Evolutionary conservation across 208 protist genomes (phyloP).

Genomic region (Spongospora subterranea): DNA sequence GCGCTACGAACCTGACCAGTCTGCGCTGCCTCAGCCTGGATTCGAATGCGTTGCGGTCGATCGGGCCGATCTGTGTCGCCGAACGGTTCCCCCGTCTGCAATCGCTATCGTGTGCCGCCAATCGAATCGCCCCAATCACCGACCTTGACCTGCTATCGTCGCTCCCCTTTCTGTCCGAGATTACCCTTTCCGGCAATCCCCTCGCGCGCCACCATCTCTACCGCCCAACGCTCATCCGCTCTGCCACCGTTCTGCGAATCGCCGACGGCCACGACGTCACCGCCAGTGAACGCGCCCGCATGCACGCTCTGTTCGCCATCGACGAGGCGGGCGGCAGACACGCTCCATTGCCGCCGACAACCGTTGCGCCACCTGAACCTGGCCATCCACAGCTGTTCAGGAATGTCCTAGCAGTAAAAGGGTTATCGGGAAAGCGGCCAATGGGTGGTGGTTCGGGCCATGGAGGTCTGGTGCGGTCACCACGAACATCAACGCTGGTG

Average conservation of each 20-base stretch:
- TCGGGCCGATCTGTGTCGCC: constrained; percentile 48
- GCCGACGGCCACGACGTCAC: constrained; percentile 66
- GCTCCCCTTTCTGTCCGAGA: background rate
- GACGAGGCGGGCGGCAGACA: too few species aligned
- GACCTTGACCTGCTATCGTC: constrained; percentile 57
- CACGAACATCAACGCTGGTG: too few species aligned
- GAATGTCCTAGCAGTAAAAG: too few species aligned
- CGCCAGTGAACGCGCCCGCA: constrained; percentile 66
- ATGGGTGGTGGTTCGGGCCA: too few species aligned
- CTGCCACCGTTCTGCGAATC: constrained; percentile 44
- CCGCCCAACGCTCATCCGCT: constrained; percentile 65
- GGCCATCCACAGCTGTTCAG: background rate
- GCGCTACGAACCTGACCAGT: background rate
- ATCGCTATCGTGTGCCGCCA: constrained; percentile 59
- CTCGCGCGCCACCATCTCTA: constrained; percentile 64
- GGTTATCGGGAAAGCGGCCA: too few species aligned
- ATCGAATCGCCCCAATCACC: constrained; percentile 64
- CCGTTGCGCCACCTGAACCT: background rate
- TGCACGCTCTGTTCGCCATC: constrained; percentile 59
- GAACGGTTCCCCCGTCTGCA: constrained; percentile 56
- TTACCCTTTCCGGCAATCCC: constrained; percentile 54
- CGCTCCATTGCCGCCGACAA: background rate
- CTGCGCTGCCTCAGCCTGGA: background rate
- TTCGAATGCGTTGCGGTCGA: constrained; percentile 60
- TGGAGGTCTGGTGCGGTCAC: too few species aligned